Evolutionary conservation across 495 filamentous ascomycete genomes (phyloP), one percentile per base, ranked within the genome.

Genomic region (Cercophora scortea): DNA sequence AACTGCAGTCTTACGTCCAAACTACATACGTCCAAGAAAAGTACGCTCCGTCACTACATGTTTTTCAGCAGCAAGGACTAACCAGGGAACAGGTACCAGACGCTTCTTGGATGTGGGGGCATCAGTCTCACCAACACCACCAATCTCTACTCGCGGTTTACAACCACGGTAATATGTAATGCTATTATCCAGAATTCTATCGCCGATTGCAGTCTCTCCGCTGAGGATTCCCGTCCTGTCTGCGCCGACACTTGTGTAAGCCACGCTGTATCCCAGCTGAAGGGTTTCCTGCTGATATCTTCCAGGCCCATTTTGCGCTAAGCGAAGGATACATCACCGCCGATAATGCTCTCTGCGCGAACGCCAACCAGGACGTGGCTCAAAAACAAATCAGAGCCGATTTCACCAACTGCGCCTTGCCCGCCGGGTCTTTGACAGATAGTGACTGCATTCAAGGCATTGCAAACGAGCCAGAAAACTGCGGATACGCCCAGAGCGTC

Each of bases 101-200:
- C 71, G 35, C 74, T 87, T n/a, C 76, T 97, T 34, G 92, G 93
- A 40, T 99, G 93, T 64, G 74, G 78, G 35, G 80, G 81, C 54
- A 69, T 95, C 63, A 84, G 93, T 60, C 77, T 88, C 46, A 84
- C 83, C 33, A 87, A 94, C 58, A 86, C 89, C n/a, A 84, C 80
- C 49, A 77, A 85, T 59, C 80, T 89, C 61, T 99, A 99, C 72
- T 93, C 94, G 18, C 85, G 91, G 61, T 99, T 90, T 70, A 95
- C 90, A 11, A 92, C 83, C 45, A 92, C 88, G 59, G 83, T 90
- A 65, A 79, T 99, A 57, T 99, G 94, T 79, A 97, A 91, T 77
- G 82, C 87, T 54, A 87, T 99, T 65, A 80, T 99, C 50, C 94
- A 97, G 69, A 90, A 89, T 62, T 99, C 94, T 19, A 83, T 85